Percentiles rank a stretch among this genome's conserved stretches.
Evolutionary conservation across 75 land plant genomes (phyloP).

Genomic region (Cryptomeria japonica): DNA sequence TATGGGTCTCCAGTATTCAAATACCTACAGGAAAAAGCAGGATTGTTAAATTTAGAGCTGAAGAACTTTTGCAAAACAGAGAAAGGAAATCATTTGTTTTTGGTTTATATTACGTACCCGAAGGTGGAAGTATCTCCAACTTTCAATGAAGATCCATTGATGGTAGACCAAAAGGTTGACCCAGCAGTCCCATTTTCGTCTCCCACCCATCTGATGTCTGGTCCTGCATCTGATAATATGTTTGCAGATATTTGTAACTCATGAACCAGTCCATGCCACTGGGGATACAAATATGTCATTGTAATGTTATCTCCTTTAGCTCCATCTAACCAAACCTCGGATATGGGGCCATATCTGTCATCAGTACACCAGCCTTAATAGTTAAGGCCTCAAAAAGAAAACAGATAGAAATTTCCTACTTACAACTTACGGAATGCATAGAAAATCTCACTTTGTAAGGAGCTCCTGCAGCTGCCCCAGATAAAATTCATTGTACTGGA

Average conservation of each 20-base stretch:
- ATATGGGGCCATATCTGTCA: conserved; percentile 77
- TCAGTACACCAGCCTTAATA: neutral
- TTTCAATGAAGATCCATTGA: conserved; percentile 53
- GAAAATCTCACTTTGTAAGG: conserved; percentile 47
- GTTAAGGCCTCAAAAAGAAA: neutral
- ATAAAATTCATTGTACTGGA: conserved; percentile 80
- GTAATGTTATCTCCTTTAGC: conserved; percentile 75
- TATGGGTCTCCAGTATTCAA: conserved; percentile 69
- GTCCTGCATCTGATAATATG: conserved; percentile 96
- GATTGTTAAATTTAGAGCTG: neutral
- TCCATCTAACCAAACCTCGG: conserved; percentile 94
- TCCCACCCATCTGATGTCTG: conserved; percentile 94
- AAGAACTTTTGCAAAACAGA: neutral
- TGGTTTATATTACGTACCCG: neutral
- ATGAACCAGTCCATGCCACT: conserved; percentile 75
- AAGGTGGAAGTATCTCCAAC: conserved; percentile 55
- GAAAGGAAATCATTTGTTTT: too few species aligned
- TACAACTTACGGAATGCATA: conserved; percentile 32
- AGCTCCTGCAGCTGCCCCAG: conserved; percentile 87
- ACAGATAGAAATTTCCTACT: neutral
- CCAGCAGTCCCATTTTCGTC: conserved; percentile 82
- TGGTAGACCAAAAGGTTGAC: conserved; percentile 75
- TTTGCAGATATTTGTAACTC: conserved; percentile 82
- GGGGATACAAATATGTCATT: conserved; percentile 75
- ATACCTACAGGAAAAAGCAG: conserved; percentile 39